Base-by-base conservation (phyloP, 2,329 filamentous ascomycete genomes). In the Alternaria metachromatica region DNA sequence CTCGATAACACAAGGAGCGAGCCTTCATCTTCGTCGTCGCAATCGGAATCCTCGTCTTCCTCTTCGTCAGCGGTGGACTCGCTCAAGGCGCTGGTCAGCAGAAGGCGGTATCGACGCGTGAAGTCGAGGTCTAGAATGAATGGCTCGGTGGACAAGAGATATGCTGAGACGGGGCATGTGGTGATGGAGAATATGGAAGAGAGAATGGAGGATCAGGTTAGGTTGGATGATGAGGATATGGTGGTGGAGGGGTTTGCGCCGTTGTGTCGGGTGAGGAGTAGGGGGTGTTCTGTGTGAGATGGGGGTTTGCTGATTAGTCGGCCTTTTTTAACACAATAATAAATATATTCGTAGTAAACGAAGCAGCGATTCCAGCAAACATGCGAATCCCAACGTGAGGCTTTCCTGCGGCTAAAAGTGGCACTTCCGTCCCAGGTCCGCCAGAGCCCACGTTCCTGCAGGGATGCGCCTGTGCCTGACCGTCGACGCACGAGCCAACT, bases 221-320 rank as follows among this genome's bases (percentile, higher is more conserved):
- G 33, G 12, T n/a, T 64, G 12, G 56, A 13, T 21, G 30, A 41
- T 5, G 18, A 49, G 5, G 65, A 56, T 1, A 60, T 54, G 21
- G 41, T 44, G 11, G n/a, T 44, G 25, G 54, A 58, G 12, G 70
- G 62, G 4, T 61, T 71, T 41, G 60, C 63, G 43, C 70, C 68
- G 15, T 54, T 75, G 61, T 64, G 63, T 50, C 69, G 67, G 53
- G 65, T 72, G 9, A 48, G 49, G 60, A 75, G 68, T 64, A 54
- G 49, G 28, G 43, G 12, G 28, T 63, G 44, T 30, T n/a, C 18
- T 23, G 56, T 45, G 20, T 60, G 33, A 45, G 7, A 37, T 30
- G 11, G 28, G 11, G 11, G 5, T 30, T 30, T 30, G 28, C 28
- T 30, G 26, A 10, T 50, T 18, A 8, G 4, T 18, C 6, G 8